Base-by-base conservation (phyloP, 257 asterid species). In the Eucommia ulmoides region DNA sequence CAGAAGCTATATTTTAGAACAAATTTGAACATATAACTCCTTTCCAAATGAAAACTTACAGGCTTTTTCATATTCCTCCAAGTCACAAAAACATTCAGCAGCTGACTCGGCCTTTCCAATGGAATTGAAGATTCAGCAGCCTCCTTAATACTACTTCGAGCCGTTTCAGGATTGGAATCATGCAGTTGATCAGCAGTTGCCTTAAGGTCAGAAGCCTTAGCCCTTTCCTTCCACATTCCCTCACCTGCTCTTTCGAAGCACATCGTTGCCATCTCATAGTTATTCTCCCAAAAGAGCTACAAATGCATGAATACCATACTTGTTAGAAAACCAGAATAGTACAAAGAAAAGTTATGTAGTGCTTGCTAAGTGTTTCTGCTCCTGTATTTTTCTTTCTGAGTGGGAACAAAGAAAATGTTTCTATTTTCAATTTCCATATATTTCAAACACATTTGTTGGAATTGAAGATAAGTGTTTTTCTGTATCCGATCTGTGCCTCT, bases 231-330 rank as follows among this genome's bases (percentile, higher is more conserved):
- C 81, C 78, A 76, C 0, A 20, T 49, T 42, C 42, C 60, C 17
- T 74, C 93, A 17, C 86, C 89, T 1, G 93, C 86, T 58, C 64
- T 79, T 45, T 74, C 81, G 29, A 82, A 82, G 68, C 93, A 82
- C 73, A 61, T 56, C 4, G 67, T 67, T 17, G 93, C 82, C 89
- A 82, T 82, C 61, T 70, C 83, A 55, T 72, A 82, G 45, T 79
- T 70, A 38, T 70, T 72, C 21, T 76, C 89, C 93, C 77, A 67
- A 48, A 72, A 72, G 18, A 82, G 80, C 93, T 82, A 76, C 54
- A 55, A 11, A 19, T 24, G 46, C 56, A 51, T 24, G 23, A 8
- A 50, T n/a, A 18, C 29, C 54, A 20, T 33, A 33, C 26, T 0
- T 11, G 20, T 20, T 18, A 19, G 23, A 23, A 22, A 59, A 24